Evolutionary conservation across 495 filamentous ascomycete species (phyloP).

Genomic region (Trichoderma parareesei): DNA sequence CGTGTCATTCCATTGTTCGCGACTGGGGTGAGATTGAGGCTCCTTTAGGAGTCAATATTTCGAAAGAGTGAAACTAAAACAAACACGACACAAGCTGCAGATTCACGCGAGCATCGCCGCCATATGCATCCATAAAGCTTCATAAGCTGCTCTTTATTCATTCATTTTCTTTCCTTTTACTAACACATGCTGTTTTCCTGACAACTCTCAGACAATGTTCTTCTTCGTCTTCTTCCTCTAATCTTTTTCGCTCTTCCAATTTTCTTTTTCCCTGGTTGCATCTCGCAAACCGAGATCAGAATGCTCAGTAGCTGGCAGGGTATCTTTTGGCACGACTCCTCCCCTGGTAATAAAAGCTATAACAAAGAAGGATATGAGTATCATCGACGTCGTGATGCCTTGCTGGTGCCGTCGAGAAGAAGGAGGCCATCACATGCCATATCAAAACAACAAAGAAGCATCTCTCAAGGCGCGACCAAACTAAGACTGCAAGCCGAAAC

Average conservation of each 20-base stretch:
- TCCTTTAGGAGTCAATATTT: no score
- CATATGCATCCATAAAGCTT: no score
- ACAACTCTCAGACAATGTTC: neutral
- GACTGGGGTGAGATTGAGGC: no score
- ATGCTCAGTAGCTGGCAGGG: neutral
- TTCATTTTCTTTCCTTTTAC: neutral
- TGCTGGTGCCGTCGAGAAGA: neutral
- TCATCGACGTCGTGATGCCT: no score
- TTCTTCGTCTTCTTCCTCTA: neutral
- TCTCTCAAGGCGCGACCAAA: neutral
- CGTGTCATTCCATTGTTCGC: no score
- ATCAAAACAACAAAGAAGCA: neutral
- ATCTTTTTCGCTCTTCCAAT: neutral
- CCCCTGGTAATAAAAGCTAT: no score
- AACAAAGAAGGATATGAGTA: no score
- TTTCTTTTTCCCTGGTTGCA: neutral
- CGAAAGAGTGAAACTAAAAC: no score
- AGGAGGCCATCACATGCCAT: neutral
- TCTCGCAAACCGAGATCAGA: neutral
- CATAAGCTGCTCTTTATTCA: neutral
- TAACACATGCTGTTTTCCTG: neutral
- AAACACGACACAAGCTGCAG: no score
- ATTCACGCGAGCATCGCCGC: no score
- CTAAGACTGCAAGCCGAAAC: neutral
- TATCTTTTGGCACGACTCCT: neutral